Conservation (phyloP, 768 basidiomycete species). For the Asterophora lycoperdoides region DNA sequence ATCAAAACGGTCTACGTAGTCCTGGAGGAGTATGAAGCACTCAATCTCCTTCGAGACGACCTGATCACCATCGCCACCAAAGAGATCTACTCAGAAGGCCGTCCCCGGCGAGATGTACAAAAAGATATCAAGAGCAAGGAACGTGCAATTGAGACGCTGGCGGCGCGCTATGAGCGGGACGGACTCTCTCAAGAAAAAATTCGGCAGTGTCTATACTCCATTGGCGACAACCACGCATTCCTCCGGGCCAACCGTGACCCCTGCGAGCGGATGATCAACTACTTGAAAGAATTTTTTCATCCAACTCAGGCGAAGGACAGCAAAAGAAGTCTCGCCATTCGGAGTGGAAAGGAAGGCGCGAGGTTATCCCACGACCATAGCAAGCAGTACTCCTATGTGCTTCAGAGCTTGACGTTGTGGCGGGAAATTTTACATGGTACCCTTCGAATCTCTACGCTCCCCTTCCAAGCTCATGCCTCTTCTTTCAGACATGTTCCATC, state of each 20-base stretch:
- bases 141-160: slow-evolving; percentile 74
- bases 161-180: slow-evolving; percentile 54
- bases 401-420: slow-evolving; percentile 86
- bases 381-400: slow-evolving; percentile 81
- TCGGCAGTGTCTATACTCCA: slow-evolving; percentile 79
- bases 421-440: slow-evolving; percentile 79
- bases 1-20: slow-evolving; percentile 72
- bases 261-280: slow-evolving; percentile 78
- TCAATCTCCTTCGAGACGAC: slow-evolving; percentile 72
- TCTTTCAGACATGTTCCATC: slow-evolving; percentile 74
- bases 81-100: slow-evolving; percentile 74
- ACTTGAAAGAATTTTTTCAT: slow-evolving; percentile 74
- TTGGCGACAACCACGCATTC: slow-evolving; percentile 90
- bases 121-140: slow-evolving; percentile 83
- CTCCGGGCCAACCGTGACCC: slow-evolving; percentile 83
- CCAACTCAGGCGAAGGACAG: slow-evolving; percentile 61
- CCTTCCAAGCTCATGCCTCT: slow-evolving; percentile 5
- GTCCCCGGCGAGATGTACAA: slow-evolving; percentile 74
- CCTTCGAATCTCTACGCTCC: slow-evolving; percentile 6
- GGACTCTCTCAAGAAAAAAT: slow-evolving; percentile 62
- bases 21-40: slow-evolving; percentile 58
- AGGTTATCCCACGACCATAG: slow-evolving; percentile 80
- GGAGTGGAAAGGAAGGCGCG: slow-evolving; percentile 76
- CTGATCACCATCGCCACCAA: slow-evolving; percentile 73
- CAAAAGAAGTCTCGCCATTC: slow-evolving; percentile 70